Percentiles rank a stretch among this genome's conserved stretches.
Conservation (phyloP, 2,329 filamentous ascomycete species). For the Cladophialophora chaetospira region DNA sequence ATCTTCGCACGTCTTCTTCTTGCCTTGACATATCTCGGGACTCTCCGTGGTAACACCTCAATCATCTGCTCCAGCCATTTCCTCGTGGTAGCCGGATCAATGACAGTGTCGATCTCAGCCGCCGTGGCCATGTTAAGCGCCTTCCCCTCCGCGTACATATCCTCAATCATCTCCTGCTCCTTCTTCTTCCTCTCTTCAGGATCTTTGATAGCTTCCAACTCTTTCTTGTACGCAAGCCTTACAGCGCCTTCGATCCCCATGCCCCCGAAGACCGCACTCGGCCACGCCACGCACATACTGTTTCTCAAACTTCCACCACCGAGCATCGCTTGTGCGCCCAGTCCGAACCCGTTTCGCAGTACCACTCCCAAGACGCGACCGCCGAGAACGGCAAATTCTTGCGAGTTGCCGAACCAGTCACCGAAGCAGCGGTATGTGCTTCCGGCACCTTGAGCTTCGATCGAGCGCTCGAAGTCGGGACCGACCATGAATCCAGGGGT, state of each 20-base stretch:
- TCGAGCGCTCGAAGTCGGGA: constrained; percentile 26
- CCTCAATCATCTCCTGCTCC: constrained; percentile 29
- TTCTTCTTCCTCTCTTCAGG: constrained; percentile 23
- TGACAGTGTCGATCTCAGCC: constrained; percentile 25
- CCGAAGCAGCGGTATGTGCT: constrained; percentile 29
- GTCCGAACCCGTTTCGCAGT: constrained; percentile 26
- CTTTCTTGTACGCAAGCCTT: constrained; percentile 25
- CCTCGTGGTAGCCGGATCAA: constrained; percentile 27
- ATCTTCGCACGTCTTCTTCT: constrained; percentile 28
- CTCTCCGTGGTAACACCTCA: constrained; percentile 24
- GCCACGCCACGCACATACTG: constrained; percentile 29
- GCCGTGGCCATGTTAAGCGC: constrained; percentile 26
- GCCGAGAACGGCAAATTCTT: constrained; percentile 24
- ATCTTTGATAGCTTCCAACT: constrained; percentile 24
- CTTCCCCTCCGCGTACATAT: constrained; percentile 26
- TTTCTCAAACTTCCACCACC: constrained; percentile 27
- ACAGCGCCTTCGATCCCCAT: constrained; percentile 29
- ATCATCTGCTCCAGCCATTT: constrained; percentile 28
- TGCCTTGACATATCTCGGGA: constrained; percentile 25
- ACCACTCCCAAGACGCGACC: constrained; percentile 25
- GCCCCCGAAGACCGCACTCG: constrained; percentile 26
- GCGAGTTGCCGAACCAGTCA: constrained; percentile 28
- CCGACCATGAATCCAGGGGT: constrained; percentile 29
- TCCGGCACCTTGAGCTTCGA: constrained; percentile 26
- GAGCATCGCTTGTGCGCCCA: constrained; percentile 29